Base-by-base conservation (phyloP, 495 filamentous ascomycete species). In the Trichocladium antarcticum region DNA sequence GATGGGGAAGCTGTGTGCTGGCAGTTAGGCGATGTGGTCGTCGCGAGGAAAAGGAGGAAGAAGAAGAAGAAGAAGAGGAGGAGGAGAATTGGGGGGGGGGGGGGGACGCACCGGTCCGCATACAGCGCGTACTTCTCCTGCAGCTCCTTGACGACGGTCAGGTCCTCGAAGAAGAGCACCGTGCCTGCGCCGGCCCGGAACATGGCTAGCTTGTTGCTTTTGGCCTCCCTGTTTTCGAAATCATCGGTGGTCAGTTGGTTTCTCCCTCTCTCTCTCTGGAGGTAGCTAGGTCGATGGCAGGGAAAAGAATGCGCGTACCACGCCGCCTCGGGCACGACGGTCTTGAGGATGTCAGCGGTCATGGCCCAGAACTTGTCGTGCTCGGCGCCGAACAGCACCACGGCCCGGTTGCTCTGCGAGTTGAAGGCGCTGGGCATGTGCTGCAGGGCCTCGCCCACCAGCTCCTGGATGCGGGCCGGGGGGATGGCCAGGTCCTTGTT, bases 301-400 rank as follows among this genome's bases (percentile, higher is more conserved):
- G n/a, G n/a, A n/a, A n/a, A n/a, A n/a, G n/a, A n/a, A n/a, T n/a
- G n/a, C n/a, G n/a, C n/a, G n/a, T n/a, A n/a, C n/a, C 68, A 81
- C 14, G 62, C 45, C 11, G 76, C 79, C 24, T 58, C 77, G n/a
- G 76, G 73, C 7, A 83, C 74, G 15, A 77, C 71, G 20, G 66
- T 58, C 66, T 76, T 80, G 31, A 84, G 69, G 47, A 71, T 63
- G 17, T 73, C 70, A 31, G 50, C 55, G 28, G 73, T 69, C 49
- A 81, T 64, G 49, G 77, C 74, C 81, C 81, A 84, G 50, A 83
- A 69, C 67, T 77, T 78, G 47, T 80, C 72, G 62, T 83, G 80
- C 58, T 81, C 78, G 47, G 65, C 73, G 45, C 76, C 75, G 57
- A 82, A 67, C 52, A 83, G 72, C 21, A 82, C 73, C 12, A 84